Conservation (phyloP, 768 basidiomycete species). For the Collybia mongolica region DNA sequence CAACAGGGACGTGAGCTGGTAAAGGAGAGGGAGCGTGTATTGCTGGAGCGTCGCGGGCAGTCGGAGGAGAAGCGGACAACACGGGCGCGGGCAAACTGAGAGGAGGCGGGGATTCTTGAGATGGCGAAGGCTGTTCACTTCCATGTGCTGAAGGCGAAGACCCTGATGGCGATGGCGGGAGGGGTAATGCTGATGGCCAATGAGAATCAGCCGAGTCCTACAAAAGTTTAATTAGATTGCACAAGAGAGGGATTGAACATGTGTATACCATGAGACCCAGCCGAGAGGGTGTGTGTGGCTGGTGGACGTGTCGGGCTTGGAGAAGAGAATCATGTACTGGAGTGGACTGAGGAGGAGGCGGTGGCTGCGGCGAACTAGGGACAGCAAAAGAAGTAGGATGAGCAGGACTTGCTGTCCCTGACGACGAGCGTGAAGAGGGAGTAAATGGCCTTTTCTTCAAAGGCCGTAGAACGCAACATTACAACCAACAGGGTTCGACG, state of each 20-base stretch:
- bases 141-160: constrained; percentile 10
- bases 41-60: background rate
- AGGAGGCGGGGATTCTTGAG: constrained; percentile 11
- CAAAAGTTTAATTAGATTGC: constrained; percentile 2
- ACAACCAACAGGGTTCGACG: constrained; percentile 2
- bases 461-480: constrained; percentile 10
- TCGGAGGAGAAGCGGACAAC: constrained; percentile 1
- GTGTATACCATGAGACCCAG: constrained; percentile 16
- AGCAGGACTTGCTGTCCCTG: constrained; percentile 51
- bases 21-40: constrained; percentile 16
- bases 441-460: constrained; percentile 50
- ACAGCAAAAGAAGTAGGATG: constrained; percentile 30
- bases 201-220: constrained; percentile 13
- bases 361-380: constrained; percentile 20
- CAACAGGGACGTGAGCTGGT: constrained; percentile 11
- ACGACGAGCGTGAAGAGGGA: constrained; percentile 43
- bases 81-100: constrained; percentile 12
- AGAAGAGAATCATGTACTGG: constrained; percentile 22
- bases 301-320: constrained; percentile 21
- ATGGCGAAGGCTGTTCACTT: constrained; percentile 6
- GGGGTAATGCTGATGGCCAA: constrained; percentile 3
- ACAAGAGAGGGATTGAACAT: background rate
- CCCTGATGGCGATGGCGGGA: constrained; percentile 8
- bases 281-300: constrained; percentile 20
- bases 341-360: constrained; percentile 20